Conservation (phyloP, 129 eudicot genomes). For the Solidago caesia region DNA sequence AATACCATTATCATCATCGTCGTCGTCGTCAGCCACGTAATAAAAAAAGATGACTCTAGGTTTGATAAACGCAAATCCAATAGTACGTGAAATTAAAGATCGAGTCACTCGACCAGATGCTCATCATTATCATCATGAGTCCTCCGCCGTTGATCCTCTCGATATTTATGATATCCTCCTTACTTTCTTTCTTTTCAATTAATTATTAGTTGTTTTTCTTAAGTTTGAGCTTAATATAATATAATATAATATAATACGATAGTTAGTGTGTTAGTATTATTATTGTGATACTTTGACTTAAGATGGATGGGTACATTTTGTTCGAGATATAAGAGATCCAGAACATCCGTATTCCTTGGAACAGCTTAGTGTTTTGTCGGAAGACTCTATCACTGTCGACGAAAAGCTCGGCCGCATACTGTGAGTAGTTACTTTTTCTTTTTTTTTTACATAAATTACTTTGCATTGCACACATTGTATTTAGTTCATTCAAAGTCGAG, state of each 20-base stretch:
- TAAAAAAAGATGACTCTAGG: constrained; percentile 51
- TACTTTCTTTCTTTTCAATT: not conserved
- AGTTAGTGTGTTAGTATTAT: not conserved
- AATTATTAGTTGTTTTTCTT: not conserved
- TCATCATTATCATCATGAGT: constrained; percentile 39
- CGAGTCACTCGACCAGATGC: constrained; percentile 46
- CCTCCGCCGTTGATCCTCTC: constrained; percentile 67
- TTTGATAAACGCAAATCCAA: constrained; percentile 78
- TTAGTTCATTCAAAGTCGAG: not conserved
- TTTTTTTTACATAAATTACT: not conserved
- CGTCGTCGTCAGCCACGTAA: not conserved
- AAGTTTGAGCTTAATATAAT: not conserved
- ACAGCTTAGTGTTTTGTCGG: constrained; percentile 83
- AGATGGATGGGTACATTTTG: constrained; percentile 42
- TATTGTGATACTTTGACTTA: constrained; percentile 57
- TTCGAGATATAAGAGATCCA: constrained; percentile 87
- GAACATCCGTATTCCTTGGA: constrained; percentile 92
- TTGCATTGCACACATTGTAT: not conserved
- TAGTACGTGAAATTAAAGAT: constrained; percentile 84
- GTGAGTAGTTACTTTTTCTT: constrained; percentile 35
- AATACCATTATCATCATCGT: no score
- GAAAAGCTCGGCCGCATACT: constrained; percentile 71
- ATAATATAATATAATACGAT: not conserved
- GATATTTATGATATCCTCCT: constrained; percentile 90
- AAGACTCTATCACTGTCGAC: constrained; percentile 79